Percentiles rank a stretch among this genome's conserved stretches.
Conservation (phyloP, 257 asterid species). For the Rubia yunnanensis region DNA sequence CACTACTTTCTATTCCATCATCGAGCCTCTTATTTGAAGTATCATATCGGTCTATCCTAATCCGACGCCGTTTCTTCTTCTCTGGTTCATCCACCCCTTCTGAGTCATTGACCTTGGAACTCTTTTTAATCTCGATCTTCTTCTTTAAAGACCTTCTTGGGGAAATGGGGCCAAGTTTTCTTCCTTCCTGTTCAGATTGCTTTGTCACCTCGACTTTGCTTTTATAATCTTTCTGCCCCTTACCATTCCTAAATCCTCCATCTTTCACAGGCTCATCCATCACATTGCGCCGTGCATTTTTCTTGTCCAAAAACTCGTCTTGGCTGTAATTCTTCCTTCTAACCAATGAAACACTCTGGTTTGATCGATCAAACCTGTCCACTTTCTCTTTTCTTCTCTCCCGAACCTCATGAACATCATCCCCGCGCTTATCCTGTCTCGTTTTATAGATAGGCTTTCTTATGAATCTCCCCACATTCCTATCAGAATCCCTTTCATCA, state of each 20-base stretch:
- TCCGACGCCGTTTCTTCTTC: slow-evolving; percentile 59
- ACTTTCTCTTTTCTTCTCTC: slow-evolving; percentile 21
- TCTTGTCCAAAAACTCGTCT: slow-evolving; percentile 2
- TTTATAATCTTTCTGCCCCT: slow-evolving; percentile 4
- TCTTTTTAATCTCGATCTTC: slow-evolving; percentile 33
- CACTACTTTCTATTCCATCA: slow-evolving; percentile 40
- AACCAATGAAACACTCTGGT: slow-evolving; percentile 10
- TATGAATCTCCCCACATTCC: slow-evolving; percentile 10
- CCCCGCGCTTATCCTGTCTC: slow-evolving; percentile 6
- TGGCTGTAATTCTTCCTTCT: slow-evolving; percentile 24
- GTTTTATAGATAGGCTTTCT: slow-evolving; percentile 21
- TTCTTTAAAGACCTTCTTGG: slow-evolving; percentile 30
- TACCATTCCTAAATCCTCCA: slow-evolving; percentile 2
- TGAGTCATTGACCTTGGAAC: slow-evolving; percentile 21
- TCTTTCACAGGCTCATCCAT: neutral
- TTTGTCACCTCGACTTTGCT: slow-evolving; percentile 20
- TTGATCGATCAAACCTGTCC: slow-evolving; percentile 16
- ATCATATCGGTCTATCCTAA: slow-evolving; percentile 73
- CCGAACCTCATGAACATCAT: slow-evolving; percentile 18
- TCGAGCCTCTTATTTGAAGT: slow-evolving; percentile 79
- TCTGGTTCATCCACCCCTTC: slow-evolving; percentile 30
- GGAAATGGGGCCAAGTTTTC: slow-evolving; percentile 20
- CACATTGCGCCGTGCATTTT: neutral
- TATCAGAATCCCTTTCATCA: slow-evolving; percentile 13
- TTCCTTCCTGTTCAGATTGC: slow-evolving; percentile 21